phyloP scores from a whole-genome alignment of 2,329 filamentous ascomycete species.

The Fusarium lyarnte region DNA sequence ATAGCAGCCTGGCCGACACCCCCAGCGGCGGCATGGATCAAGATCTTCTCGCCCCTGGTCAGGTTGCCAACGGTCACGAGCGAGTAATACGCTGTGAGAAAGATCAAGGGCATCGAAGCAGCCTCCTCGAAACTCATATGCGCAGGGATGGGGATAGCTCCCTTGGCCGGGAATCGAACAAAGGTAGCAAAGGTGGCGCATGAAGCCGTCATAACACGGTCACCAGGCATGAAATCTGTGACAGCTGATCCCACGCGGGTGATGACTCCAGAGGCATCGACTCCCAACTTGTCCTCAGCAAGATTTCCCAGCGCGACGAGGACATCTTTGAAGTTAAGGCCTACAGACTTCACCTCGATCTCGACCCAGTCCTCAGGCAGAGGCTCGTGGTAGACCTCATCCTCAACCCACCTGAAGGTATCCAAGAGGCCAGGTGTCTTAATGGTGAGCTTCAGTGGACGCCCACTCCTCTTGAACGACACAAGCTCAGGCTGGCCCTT shows the following conservation, averaged over 20 bases:
- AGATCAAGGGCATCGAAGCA: conserved; percentile 3
- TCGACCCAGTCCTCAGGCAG: neutral
- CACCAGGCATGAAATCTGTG: neutral
- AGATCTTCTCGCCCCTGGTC: neutral
- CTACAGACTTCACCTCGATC: neutral
- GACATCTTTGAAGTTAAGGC: conserved; percentile 6
- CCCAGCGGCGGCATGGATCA: neutral
- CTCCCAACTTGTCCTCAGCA: neutral
- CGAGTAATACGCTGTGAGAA: conserved; percentile 1
- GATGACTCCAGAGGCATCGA: neutral
- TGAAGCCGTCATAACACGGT: neutral
- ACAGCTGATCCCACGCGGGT: neutral
- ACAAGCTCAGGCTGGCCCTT: neutral
- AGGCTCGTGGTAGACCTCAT: neutral
- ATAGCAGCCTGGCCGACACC: neutral
- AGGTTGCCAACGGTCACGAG: neutral
- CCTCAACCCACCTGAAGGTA: neutral
- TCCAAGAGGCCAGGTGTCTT: neutral
- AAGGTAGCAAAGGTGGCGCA: neutral
- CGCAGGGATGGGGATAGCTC: neutral
- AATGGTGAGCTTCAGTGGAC: neutral
- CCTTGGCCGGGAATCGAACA: neutral
- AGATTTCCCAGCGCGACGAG: conserved; percentile 4
- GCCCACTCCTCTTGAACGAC: neutral
- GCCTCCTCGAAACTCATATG: neutral